Evolutionary conservation across 805 yeast species (phyloP), one percentile per base, ranked within the genome.

Genomic region (Yamadazyma insecticola): DNA sequence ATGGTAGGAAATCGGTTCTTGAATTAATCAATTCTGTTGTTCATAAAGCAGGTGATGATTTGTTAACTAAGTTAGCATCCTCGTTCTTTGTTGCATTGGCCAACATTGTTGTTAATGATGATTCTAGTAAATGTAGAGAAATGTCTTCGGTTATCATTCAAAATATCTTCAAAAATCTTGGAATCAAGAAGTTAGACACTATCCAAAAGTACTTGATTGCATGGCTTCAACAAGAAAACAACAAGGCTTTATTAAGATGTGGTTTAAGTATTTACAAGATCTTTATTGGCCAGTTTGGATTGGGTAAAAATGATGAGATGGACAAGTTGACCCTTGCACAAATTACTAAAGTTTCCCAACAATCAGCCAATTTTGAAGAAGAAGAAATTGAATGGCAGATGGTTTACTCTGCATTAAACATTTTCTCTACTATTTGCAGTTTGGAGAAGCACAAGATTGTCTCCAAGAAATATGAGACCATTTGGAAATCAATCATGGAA

Each of bases 1-100:
- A 76, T 24, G 98, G 98, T 31, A 70, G 97, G 31, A 81, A 81
- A 43, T 85, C 97, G 0, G 95, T 87, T 2, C 74, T 92, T 84
- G 97, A 92, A 47, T 65, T 90, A 47, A 65, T 90, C 28, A 82
- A 81, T 46, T 61, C 77, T 42, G 68, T 92, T 33, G 64, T 90
- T 12, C 64, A 69, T 26, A 86, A 83, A 48, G 71, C 88, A 2
- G 74, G 80, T 3, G 55, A 65, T 6, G 80, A 75, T 1, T 55
- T 85, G 26, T 47, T 85, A 15, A 60, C 67, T 6, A 80, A 74
- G 34, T 53, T 87, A 20, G 65, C 89, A 1, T 63, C 85, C 0
- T 79, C 95, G 2, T 84, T 89, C 47, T 92, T 87, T 50, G 81
- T 89, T 29, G 85, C 88, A 0, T 64, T 92, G 34, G 78, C 94